These are phyloP conservation scores for Fusarium pseudoanthophilum DNA, from an alignment of 2,329 filamentous ascomycete genomes.

Conservation along the genomic window DNA sequence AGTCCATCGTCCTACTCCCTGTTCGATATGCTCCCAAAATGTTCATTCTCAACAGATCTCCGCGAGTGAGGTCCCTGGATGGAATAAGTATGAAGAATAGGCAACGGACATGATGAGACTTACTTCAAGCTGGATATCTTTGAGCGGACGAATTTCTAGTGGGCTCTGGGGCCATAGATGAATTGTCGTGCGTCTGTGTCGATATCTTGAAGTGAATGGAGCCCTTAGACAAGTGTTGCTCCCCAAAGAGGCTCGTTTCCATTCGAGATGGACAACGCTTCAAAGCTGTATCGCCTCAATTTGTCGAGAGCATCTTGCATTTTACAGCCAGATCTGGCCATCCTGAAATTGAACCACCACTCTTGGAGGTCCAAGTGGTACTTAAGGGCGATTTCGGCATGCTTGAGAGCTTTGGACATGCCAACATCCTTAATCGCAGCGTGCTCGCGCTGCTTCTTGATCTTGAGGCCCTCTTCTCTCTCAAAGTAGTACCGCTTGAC, in stretches of 20 bases:
- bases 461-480: constrained; percentile 17
- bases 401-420: not conserved
- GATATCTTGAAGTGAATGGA: not conserved
- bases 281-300: not conserved
- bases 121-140: not conserved
- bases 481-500: constrained; percentile 15
- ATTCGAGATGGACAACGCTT: not conserved
- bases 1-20: not conserved
- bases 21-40: not conserved
- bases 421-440: not conserved
- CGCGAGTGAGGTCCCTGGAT: not conserved
- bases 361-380: not conserved
- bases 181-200: not conserved
- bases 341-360: not conserved
- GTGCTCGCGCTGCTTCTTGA: constrained; percentile 2
- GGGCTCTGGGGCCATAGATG: not conserved
- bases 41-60: not conserved
- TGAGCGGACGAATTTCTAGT: not conserved
- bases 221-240: not conserved
- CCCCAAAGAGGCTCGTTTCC: not conserved
- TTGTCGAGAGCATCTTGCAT: constrained; percentile 24
- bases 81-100: not conserved
- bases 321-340: not conserved
- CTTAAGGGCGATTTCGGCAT: accelerated
- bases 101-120: not conserved